A percentile compares a stretch with the other conserved stretches of the same genome.
phyloP scores from a whole-genome alignment of 1,139 yeast genomes.

The Debaryomyces sp. region DNA sequence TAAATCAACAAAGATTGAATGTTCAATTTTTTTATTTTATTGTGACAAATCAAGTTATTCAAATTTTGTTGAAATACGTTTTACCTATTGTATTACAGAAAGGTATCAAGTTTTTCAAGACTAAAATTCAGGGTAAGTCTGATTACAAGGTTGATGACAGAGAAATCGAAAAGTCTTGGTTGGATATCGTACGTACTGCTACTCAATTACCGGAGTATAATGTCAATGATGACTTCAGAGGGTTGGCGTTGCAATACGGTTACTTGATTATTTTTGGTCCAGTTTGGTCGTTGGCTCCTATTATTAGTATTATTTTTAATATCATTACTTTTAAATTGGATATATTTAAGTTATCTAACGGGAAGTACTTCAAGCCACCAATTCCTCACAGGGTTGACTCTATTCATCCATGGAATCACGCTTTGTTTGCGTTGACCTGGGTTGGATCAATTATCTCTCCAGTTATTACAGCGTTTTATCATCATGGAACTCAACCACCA shows the following conservation, averaged over 20 bases:
- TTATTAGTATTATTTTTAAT: conserved; percentile 65
- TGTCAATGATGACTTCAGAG: conserved; percentile 73
- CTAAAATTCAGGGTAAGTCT: conserved; percentile 13
- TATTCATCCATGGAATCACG: conserved; percentile 77
- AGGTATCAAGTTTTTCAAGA: conserved; percentile 22
- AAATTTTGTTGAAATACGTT: conserved; percentile 58
- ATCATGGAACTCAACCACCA: conserved; percentile 51
- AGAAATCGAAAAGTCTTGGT: conserved; percentile 56
- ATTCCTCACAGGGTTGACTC: conserved; percentile 67
- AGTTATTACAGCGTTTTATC: conserved; percentile 74
- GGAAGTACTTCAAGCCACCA: conserved; percentile 64
- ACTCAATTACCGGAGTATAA: conserved; percentile 61
- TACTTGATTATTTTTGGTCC: conserved; percentile 82
- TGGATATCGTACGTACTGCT: conserved; percentile 56
- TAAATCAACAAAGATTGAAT: conserved; percentile 69
- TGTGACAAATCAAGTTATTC: conserved; percentile 77
- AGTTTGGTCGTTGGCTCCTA: conserved; percentile 88
- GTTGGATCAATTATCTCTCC: conserved; percentile 75
- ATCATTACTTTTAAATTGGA: conserved; percentile 52
- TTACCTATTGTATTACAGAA: conserved; percentile 38
- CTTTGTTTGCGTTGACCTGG: conserved; percentile 69
- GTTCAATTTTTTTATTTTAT: conserved; percentile 77
- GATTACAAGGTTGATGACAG: conserved; percentile 39
- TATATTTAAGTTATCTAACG: conserved; percentile 48
- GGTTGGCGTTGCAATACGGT: conserved; percentile 79